Evolutionary conservation across 345 rosid species (phyloP), one percentile per base, ranked within the genome.

Genomic region (Clarkia xantiana): DNA sequence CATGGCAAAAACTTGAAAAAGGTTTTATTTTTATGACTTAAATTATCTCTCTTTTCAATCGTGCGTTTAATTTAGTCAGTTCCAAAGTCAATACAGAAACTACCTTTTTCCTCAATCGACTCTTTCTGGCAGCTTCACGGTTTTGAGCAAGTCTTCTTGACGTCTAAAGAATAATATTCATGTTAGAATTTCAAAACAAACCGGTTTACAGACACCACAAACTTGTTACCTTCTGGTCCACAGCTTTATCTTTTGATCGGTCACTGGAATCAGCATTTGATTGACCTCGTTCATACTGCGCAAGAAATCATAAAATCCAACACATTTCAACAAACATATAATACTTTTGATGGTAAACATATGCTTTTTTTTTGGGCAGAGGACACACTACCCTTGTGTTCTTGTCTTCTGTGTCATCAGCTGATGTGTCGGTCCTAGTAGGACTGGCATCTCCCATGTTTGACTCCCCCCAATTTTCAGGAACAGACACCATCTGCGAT

Each of bases 121-220:
- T 90, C 72, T 90, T 90, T 56, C 98, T 79, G 18, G 98, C 98
- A 50, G 98, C 98, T 76, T 90, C 98, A 11, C 98, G 94, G 66
- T 90, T 90, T 71, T 90, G 97, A 62, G 97, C 97, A 68, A 90
- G 97, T 70, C 96, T 80, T 39, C 96, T 84, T 49, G 83, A 60
- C 0, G 94, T 86, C 96, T 90, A 77, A 17, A 40, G 55, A 57
- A 58, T 46, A 58, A 16, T 38, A 41, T 49, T 25, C 19, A 43
- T 38, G 44, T 56, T 41, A 58, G 49, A 55, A 29, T 29, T 2
- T 29, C 9, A 29, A 29, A 29, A 29, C 5, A 29, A 29, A 29
- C 4, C 36, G 5, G 8, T 29, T 7, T 5, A 29, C 36, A 29
- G 2, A 29, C 8, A 29, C 5, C 36, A 29, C 9, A 29, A 29